Evolutionary conservation across 805 yeast species (phyloP), one percentile per base, ranked within the genome.

Genomic region (Saccharomycopsis capsularis): DNA sequence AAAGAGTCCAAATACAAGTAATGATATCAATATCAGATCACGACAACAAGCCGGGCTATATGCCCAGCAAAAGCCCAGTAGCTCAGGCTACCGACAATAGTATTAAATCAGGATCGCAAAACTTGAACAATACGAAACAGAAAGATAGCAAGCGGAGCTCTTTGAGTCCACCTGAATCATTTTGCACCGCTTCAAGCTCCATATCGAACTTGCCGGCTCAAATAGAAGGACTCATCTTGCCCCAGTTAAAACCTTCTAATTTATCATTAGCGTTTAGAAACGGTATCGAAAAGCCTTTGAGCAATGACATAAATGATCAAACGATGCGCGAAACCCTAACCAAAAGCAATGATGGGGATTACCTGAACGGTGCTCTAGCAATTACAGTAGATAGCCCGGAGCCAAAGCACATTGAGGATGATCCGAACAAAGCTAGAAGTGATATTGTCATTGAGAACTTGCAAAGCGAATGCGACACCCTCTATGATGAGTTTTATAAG

Each of bases 261-360:
- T 46, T 52, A 23, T 46, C 50, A 3, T 44, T 52, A 34, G 53
- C 55, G 16, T 44, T 51, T 9, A 42, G 37, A 22, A 37, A 45
- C n/a, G 47, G 41, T 16, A 4, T 2, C 32, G 9, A 25, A 25
- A 27, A 27, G 13, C 32, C 32, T 13, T 7, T 27, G 13, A 27
- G 13, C 32, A 27, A 13, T 27, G 13, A 27, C 13, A 27, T 27
- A 3, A 27, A 41, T 6, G 4, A 5, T 25, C n/a, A n/a, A n/a
- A n/a, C n/a, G n/a, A n/a, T n/a, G n/a, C n/a, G n/a, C n/a, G n/a
- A 40, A 24, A 16, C 3, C 30, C 22, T 16, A 5, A 24, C 22
- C 34, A 2, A 35, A n/a, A 11, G 40, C 15, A 3, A 5, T 4
- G 3, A 25, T 16, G 11, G 38, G 18, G 3, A 24, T 18, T 40